phyloP scores from a whole-genome alignment of 139 green algal species.

The Chlorella sp. region DNA sequence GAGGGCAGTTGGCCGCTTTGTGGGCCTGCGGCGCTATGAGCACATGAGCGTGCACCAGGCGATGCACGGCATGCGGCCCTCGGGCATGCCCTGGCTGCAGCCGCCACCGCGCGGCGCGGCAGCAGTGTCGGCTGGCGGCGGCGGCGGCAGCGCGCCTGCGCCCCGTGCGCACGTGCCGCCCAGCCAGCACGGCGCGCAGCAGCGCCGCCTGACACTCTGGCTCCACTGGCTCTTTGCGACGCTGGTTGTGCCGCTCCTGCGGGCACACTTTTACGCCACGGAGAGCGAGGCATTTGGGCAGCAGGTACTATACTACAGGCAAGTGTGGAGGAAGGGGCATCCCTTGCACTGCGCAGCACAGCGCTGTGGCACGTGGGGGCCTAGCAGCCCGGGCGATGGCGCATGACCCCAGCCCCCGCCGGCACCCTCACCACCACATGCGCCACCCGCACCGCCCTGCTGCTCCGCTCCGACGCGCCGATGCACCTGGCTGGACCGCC shows the following conservation, averaged over 20 bases:
- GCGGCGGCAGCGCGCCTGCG: constrained; percentile 1
- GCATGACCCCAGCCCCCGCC: too few relatives aligned
- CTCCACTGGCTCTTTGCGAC: constrained; percentile 73
- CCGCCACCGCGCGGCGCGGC: background rate
- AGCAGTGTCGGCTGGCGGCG: background rate
- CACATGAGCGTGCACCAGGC: constrained; percentile 61
- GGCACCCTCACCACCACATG: too few relatives aligned
- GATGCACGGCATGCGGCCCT: constrained; percentile 50
- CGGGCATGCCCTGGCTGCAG: constrained; percentile 49
- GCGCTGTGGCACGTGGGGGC: too few relatives aligned
- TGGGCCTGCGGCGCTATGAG: constrained; percentile 75
- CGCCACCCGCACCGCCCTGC: too few relatives aligned
- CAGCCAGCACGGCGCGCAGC: constrained; percentile 17
- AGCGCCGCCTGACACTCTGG: constrained; percentile 62
- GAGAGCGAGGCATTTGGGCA: constrained; percentile 83
- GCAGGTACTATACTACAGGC: constrained; percentile 83
- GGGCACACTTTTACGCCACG: constrained; percentile 88
- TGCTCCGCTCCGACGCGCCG: too few relatives aligned
- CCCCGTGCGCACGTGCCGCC: background rate
- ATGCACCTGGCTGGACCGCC: too few relatives aligned
- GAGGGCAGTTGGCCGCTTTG: constrained; percentile 40
- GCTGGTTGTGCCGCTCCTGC: constrained; percentile 78
- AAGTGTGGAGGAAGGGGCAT: too few relatives aligned
- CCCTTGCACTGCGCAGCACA: too few relatives aligned
- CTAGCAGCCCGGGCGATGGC: too few relatives aligned